phyloP scores from a whole-genome alignment of 257 asterid genomes.

The Nicotiana paniculata region DNA sequence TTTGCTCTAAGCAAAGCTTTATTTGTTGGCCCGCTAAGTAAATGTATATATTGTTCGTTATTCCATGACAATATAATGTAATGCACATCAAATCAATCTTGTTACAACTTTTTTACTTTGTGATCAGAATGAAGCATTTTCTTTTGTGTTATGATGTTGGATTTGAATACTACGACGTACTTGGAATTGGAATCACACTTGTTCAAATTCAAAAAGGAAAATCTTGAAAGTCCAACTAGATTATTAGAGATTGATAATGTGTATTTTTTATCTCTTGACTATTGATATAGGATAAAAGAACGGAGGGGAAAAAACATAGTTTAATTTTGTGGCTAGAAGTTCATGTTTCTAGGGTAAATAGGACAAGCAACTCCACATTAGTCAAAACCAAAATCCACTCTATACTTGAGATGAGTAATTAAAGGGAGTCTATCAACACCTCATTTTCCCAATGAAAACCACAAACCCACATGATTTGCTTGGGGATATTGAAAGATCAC shows the following conservation, averaged over 20 bases:
- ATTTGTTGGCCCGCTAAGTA: slow-evolving; percentile 3
- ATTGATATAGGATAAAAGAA: background rate
- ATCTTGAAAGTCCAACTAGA: background rate
- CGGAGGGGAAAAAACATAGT: background rate
- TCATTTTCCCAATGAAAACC: slow-evolving; percentile 29
- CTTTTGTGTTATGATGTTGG: slow-evolving; percentile 14
- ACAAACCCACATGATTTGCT: slow-evolving; percentile 46
- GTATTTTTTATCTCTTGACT: background rate
- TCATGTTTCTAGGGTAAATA: slow-evolving; percentile 9
- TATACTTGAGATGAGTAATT: slow-evolving; percentile 3
- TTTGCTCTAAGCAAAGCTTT: slow-evolving; percentile 1
- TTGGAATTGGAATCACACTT: background rate
- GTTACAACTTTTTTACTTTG: slow-evolving; percentile 20
- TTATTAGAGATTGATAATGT: background rate
- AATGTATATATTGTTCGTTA: background rate
- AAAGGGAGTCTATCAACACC: slow-evolving; percentile 15
- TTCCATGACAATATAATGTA: background rate
- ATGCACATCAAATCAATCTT: slow-evolving; percentile 36
- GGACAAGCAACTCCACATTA: slow-evolving; percentile 18
- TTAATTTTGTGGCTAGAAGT: slow-evolving; percentile 7
- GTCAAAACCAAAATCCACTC: slow-evolving; percentile 21
- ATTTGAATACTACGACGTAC: slow-evolving; percentile 10
- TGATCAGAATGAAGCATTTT: slow-evolving; percentile 16
- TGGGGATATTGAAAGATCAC: slow-evolving; percentile 47
- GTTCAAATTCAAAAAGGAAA: background rate